phyloP scores from a whole-genome alignment of 306 rosid genomes.

The Vigna trinervia region DNA sequence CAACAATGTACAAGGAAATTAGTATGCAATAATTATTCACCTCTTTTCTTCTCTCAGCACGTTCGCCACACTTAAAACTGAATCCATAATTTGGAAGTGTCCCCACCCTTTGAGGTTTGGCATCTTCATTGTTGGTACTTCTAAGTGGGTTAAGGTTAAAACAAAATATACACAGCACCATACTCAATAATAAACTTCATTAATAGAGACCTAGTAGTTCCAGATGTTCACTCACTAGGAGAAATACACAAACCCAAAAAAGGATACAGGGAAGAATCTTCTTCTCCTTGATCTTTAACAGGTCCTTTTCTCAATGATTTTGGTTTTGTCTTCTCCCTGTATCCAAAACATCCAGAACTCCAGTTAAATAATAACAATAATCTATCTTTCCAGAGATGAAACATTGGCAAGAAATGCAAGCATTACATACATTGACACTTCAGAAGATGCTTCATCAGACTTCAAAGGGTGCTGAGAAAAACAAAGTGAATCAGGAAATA shows the following conservation, averaged over 20 bases:
- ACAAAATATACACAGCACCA: constrained; percentile 24
- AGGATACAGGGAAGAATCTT: constrained; percentile 83
- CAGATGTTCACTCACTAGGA: constrained; percentile 21
- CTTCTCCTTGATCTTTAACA: constrained; percentile 60
- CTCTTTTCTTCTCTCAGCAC: constrained; percentile 97
- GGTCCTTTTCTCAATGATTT: constrained; percentile 59
- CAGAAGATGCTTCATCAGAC: constrained; percentile 64
- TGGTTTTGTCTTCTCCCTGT: constrained; percentile 72
- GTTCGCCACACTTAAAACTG: constrained; percentile 90
- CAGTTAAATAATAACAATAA: not conserved
- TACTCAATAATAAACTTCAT: constrained; percentile 13
- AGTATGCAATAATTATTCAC: constrained; percentile 54
- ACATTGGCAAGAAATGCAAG: constrained; percentile 37
- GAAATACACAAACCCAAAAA: constrained; percentile 32
- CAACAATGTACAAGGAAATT: constrained; percentile 20
- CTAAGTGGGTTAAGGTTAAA: constrained; percentile 61
- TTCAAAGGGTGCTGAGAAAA: constrained; percentile 65
- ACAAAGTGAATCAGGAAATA: constrained; percentile 41
- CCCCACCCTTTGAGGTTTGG: constrained; percentile 64
- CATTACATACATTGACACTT: constrained; percentile 62
- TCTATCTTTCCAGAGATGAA: not conserved
- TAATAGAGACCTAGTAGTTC: constrained; percentile 24
- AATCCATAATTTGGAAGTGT: constrained; percentile 88
- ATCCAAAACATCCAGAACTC: constrained; percentile 41
- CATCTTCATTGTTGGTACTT: constrained; percentile 68